phyloP scores from a whole-genome alignment of 768 basidiomycete species.

The Calocybe indica region DNA sequence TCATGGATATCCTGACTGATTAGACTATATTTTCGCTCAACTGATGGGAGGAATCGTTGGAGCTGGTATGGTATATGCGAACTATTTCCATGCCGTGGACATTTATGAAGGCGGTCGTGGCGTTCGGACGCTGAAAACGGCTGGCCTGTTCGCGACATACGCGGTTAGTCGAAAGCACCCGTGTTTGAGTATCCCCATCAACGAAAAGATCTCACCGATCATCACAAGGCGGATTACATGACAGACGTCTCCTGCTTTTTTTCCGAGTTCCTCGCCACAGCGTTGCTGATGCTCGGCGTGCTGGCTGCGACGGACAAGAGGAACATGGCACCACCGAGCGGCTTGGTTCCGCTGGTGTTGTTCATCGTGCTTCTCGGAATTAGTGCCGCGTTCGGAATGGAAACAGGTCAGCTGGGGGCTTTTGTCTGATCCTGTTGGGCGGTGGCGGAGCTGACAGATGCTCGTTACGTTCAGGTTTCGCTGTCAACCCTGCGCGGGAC shows the following conservation, averaged over 20 bases:
- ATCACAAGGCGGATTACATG: slow-evolving; percentile 30
- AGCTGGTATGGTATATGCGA: slow-evolving; percentile 43
- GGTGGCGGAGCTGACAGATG: neutral
- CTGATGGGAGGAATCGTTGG: slow-evolving; percentile 47
- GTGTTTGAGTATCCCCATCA: neutral
- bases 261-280: slow-evolving; percentile 49
- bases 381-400: slow-evolving; percentile 50
- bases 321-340: slow-evolving; percentile 37
- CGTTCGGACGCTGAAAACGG: slow-evolving; percentile 42
- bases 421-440: neutral
- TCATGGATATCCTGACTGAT: neutral
- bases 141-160: slow-evolving; percentile 53
- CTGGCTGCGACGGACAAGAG: slow-evolving; percentile 47
- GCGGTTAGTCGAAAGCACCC: slow-evolving; percentile 32
- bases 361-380: slow-evolving; percentile 43
- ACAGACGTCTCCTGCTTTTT: slow-evolving; percentile 35
- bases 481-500: slow-evolving; percentile 70
- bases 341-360: slow-evolving; percentile 41
- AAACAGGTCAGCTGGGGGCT: slow-evolving; percentile 36
- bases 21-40: slow-evolving; percentile 36
- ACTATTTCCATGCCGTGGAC: slow-evolving; percentile 56
- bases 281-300: slow-evolving; percentile 48
- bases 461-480: slow-evolving; percentile 32
- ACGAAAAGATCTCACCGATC: neutral
- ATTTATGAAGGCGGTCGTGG: slow-evolving; percentile 41